A percentile compares a stretch with the other conserved stretches of the same genome.
Evolutionary conservation across 306 rosid species (phyloP).

Genomic region (Geum urbanum): DNA sequence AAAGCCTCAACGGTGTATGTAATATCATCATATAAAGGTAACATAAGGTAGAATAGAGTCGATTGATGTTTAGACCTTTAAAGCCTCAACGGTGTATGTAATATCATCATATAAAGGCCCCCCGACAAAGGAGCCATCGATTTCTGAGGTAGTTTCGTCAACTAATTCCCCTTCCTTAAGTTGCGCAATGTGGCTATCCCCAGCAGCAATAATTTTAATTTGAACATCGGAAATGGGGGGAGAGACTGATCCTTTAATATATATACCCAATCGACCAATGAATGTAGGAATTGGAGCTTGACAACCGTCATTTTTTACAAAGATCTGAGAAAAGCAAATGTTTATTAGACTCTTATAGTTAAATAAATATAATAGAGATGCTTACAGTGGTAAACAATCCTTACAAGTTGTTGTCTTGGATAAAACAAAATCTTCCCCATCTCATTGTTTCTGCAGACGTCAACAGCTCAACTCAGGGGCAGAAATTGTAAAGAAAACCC

Average conservation of each 20-base stretch:
- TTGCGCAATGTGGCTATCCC: slow-evolving; percentile 58
- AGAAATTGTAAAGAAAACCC: slow-evolving; percentile 5
- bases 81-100: slow-evolving; percentile 67
- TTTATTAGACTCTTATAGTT: background rate
- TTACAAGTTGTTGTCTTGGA: slow-evolving; percentile 74
- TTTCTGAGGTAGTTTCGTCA: slow-evolving; percentile 69
- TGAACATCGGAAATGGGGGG: slow-evolving; percentile 82
- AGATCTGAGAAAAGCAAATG: slow-evolving; percentile 43
- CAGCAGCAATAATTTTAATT: slow-evolving; percentile 67
- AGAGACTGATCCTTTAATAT: slow-evolving; percentile 78
- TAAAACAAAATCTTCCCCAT: slow-evolving; percentile 72
- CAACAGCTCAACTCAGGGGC: slow-evolving; percentile 25
- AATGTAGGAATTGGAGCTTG: slow-evolving; percentile 71
- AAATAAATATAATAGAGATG: background rate
- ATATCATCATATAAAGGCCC: slow-evolving; percentile 91
- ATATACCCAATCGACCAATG: slow-evolving; percentile 68
- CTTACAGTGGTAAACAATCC: slow-evolving; percentile 23
- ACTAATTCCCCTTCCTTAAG: slow-evolving; percentile 68
- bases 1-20: slow-evolving; percentile 69
- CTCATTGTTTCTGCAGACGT: slow-evolving; percentile 53
- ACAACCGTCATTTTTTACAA: slow-evolving; percentile 67
- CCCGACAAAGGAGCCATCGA: slow-evolving; percentile 66
- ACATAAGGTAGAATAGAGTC: slow-evolving; percentile 7
- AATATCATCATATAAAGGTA: slow-evolving; percentile 84
- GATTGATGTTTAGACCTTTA: slow-evolving; percentile 54